A percentile compares a stretch with the other conserved stretches of the same genome.
Evolutionary conservation across 2,329 filamentous ascomycete genomes (phyloP).

Genomic region (Calonectria henricotiae): DNA sequence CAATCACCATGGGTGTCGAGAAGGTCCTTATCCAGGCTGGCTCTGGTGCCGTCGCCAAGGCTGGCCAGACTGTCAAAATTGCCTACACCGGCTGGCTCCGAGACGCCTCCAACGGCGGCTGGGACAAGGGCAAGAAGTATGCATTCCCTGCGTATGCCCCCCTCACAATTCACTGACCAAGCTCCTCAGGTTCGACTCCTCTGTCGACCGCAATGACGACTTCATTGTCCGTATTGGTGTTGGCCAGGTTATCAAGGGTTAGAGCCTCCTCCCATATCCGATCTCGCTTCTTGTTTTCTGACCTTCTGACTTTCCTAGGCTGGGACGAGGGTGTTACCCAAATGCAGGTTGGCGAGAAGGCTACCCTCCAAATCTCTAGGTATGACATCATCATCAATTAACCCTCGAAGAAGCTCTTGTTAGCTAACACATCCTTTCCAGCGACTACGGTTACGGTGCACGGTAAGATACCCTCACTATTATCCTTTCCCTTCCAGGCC

Average conservation of each 20-base stretch:
- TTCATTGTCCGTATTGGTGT: constrained; percentile 86
- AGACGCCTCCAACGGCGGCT: constrained; percentile 69
- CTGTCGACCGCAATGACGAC: constrained; percentile 78
- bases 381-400: constrained; percentile 35
- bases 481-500: constrained; percentile 23
- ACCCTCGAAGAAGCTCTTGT: background rate
- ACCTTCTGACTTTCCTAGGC: constrained; percentile 63
- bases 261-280: constrained; percentile 39
- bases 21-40: constrained; percentile 78
- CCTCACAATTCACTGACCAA: constrained; percentile 34
- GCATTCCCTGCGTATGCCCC: constrained; percentile 53
- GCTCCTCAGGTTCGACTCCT: constrained; percentile 84
- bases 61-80: constrained; percentile 85
- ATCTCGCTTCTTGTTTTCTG: background rate
- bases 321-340: constrained; percentile 89
- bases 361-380: constrained; percentile 83
- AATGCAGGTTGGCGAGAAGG: constrained; percentile 95
- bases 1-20: constrained; percentile 78
- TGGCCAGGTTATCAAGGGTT: constrained; percentile 89
- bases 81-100: constrained; percentile 93
- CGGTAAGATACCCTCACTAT: constrained; percentile 63
- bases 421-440: constrained; percentile 54
- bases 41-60: constrained; percentile 72
- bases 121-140: constrained; percentile 82
- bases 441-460: constrained; percentile 77